phyloP scores from a whole-genome alignment of 2,329 filamentous ascomycete species.

The Epicoccum sorghinum region DNA sequence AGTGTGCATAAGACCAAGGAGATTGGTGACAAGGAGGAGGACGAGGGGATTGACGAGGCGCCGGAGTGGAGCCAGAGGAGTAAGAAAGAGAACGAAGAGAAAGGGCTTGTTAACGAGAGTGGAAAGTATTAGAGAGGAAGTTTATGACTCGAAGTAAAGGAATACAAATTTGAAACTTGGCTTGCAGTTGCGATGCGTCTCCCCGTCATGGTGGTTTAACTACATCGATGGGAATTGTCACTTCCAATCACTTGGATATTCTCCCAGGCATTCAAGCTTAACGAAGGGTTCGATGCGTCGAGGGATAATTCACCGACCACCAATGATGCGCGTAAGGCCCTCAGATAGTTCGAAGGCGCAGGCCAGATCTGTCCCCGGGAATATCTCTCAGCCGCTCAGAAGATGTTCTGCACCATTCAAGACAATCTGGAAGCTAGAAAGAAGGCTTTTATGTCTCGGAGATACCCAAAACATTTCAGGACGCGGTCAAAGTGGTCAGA shows the following conservation, averaged over 20 bases:
- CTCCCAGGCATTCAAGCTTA: no score
- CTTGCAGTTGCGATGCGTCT: no score
- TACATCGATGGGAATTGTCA: no score
- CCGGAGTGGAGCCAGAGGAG: conserved; percentile 64
- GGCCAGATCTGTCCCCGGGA: conserved; percentile 12
- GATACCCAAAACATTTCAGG: conserved; percentile 15
- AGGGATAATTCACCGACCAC: no score
- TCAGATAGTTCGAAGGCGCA: no score
- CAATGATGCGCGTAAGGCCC: no score
- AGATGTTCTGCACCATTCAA: conserved; percentile 20
- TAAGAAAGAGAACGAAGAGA: conserved; percentile 64
- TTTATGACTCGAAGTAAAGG: no score
- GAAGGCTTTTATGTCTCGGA: conserved; percentile 13
- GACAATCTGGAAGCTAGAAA: conserved; percentile 12
- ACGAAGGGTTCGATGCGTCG: no score
- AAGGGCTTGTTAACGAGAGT: conserved; percentile 58
- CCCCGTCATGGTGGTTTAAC: no score
- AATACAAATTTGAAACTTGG: no score
- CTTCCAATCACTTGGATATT: no score
- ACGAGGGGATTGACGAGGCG: conserved; percentile 65
- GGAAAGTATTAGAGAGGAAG: conserved; percentile 33
- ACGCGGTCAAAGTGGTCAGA: background rate
- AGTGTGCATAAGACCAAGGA: conserved; percentile 69
- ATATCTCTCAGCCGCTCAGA: conserved; percentile 7
- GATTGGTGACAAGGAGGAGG: conserved; percentile 66